Evolutionary conservation across 805 yeast species (phyloP), one percentile per base, ranked within the genome.

Genomic region (Kazachstania taianensis): DNA sequence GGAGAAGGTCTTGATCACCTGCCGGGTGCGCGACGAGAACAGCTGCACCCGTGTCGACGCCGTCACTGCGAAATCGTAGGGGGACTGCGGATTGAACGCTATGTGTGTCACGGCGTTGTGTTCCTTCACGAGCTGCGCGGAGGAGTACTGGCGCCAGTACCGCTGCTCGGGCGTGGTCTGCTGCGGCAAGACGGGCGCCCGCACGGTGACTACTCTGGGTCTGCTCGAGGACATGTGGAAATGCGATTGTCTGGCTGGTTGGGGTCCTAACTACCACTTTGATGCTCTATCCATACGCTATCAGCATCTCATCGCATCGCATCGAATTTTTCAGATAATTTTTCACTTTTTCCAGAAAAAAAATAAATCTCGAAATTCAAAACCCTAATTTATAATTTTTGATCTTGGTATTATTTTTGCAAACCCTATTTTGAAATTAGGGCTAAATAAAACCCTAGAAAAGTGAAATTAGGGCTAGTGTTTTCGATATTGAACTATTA

Each of bases 21-120:
- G 94, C 50, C 96, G 72, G 0, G 97, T 92, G 57, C 84, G 84
- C n/a, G 95, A 79, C 0, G 94, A 82, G 52, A 89, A 83, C 7
- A 92, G 75, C 57, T 92, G 97, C 39, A 92, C 82, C 53, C 96
- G 70, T 0, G 96, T 81, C 14, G 94, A 78, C 20, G 94, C 77
- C 1, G 96, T 82, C 24, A 92, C 83, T 17, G 96, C 97, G 63
- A 89, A 82, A 61, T 92, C 95, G 54, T 83, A 78, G 5, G 96
- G 94, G 12, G 78, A 63, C 26, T 69, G 70, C 2, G 96, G 96
- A 55, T 82, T 86, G 69, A 92, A 92, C 44, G 78, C 71, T 37
- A 92, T 78, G 55, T 85, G 94, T 24, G 82, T 78, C 29, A 92
- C 84, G 28, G 96, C 84, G 59, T 83, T 86, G 61, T 83, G 89